phyloP scores from a whole-genome alignment of 1,284 basidiomycete species.

The Ustanciosporium gigantosporum region DNA sequence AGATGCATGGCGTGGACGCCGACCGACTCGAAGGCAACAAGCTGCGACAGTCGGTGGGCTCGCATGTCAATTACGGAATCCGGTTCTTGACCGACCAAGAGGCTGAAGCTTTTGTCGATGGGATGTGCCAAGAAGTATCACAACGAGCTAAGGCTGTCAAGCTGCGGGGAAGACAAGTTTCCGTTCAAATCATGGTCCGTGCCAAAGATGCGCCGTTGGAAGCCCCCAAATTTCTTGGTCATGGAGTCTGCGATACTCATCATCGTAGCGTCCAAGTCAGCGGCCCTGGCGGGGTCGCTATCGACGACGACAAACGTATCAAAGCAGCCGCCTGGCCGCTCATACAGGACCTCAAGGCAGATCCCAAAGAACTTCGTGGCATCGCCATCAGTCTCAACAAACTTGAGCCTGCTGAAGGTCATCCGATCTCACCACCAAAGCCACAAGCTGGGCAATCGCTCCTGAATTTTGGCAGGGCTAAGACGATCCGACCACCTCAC shows the following conservation, averaged over 20 bases:
- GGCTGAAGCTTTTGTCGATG: conserved; percentile 66
- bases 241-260: conserved; percentile 82
- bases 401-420: conserved; percentile 65
- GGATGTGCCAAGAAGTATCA: conserved; percentile 46
- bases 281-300: conserved; percentile 64
- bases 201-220: conserved; percentile 84
- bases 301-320: conserved; percentile 73
- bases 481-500: neutral
- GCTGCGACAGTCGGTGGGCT: conserved; percentile 41
- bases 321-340: conserved; percentile 78
- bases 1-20: conserved; percentile 79
- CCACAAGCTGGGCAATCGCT: conserved; percentile 21
- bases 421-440: conserved; percentile 15
- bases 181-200: conserved; percentile 79
- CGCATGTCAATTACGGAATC: conserved; percentile 73
- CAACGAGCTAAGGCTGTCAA: conserved; percentile 67
- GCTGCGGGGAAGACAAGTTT: conserved; percentile 74
- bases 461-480: conserved; percentile 11
- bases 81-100: conserved; percentile 82
- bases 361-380: conserved; percentile 85
- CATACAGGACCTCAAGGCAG: conserved; percentile 73
- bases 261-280: conserved; percentile 73
- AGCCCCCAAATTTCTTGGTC: conserved; percentile 94
- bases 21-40: conserved; percentile 70
- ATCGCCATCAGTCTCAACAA: conserved; percentile 91